Conservation (phyloP, 148 eudicot species). For the Cornus florida region DNA sequence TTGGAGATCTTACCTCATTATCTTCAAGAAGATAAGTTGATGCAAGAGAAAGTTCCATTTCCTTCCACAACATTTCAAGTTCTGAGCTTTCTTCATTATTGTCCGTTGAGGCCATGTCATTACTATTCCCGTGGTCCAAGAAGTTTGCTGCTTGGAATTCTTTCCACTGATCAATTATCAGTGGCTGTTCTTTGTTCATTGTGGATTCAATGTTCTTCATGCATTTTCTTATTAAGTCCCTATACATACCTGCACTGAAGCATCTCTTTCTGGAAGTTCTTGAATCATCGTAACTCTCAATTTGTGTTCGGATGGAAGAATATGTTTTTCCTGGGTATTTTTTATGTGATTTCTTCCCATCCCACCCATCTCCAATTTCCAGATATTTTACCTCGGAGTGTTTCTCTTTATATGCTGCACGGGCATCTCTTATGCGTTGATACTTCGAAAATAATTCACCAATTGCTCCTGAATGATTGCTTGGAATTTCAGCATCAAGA, state of each 20-base stretch:
- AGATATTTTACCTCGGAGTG: constrained; percentile 29
- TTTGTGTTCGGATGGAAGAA: constrained; percentile 25
- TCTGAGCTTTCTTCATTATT: constrained; percentile 58
- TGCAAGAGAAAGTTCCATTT: constrained; percentile 83
- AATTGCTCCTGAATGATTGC: constrained; percentile 31
- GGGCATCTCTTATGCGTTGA: constrained; percentile 19
- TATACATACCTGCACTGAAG: constrained; percentile 54
- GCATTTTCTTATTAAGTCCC: constrained; percentile 72
- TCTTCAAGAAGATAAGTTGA: constrained; percentile 67
- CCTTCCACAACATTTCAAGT: constrained; percentile 78
- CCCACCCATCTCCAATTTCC: constrained; percentile 29
- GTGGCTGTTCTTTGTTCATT: constrained; percentile 59
- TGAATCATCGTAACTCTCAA: constrained; percentile 48
- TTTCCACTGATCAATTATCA: constrained; percentile 73
- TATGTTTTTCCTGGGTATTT: constrained; percentile 21
- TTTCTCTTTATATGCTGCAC: constrained; percentile 23
- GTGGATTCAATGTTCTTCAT: constrained; percentile 82
- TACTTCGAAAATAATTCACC: constrained; percentile 25
- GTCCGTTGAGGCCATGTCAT: constrained; percentile 32
- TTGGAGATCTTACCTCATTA: constrained; percentile 39
- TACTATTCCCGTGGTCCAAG: constrained; percentile 36
- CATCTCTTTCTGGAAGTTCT: constrained; percentile 44
- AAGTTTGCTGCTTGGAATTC: constrained; percentile 47
- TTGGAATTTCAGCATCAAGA: constrained; percentile 39
- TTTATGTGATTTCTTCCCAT: constrained; percentile 22